Conservation (phyloP, 306 rosid species). For the Dryas drummondii region DNA sequence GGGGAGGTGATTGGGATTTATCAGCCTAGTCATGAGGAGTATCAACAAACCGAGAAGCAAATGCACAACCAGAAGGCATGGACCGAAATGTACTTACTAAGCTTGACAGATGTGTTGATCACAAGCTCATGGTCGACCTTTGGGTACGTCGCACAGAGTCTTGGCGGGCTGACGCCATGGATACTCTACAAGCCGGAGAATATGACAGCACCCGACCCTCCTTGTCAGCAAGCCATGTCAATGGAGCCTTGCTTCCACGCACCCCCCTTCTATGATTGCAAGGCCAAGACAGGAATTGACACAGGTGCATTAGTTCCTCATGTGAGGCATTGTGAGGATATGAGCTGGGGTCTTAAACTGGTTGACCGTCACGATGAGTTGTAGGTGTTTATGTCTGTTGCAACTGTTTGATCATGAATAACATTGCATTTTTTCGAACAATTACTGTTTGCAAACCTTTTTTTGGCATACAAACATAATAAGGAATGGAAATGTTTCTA, state of each 20-base stretch:
- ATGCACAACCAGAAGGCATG: slow-evolving; percentile 65
- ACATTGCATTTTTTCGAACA: slow-evolving; percentile 18
- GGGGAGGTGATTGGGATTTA: slow-evolving; percentile 56
- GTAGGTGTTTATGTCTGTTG: slow-evolving; percentile 11
- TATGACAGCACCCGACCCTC: slow-evolving; percentile 50
- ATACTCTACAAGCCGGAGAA: slow-evolving; percentile 72
- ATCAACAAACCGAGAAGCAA: slow-evolving; percentile 67
- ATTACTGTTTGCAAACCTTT: too few relatives aligned
- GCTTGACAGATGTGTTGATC: slow-evolving; percentile 57
- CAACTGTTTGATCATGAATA: not conserved
- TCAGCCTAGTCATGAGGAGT: slow-evolving; percentile 77
- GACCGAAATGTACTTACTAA: slow-evolving; percentile 70
- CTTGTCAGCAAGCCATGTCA: slow-evolving; percentile 67
- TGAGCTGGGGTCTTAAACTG: slow-evolving; percentile 87
- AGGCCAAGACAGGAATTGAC: slow-evolving; percentile 60
- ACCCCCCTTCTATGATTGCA: slow-evolving; percentile 77
- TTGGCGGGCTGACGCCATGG: slow-evolving; percentile 74
- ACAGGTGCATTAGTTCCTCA: slow-evolving; percentile 65
- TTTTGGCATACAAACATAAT: too few relatives aligned
- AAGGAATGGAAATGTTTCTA: too few relatives aligned
- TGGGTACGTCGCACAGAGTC: slow-evolving; percentile 79
- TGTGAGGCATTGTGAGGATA: slow-evolving; percentile 77
- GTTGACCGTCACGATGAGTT: slow-evolving; percentile 31
- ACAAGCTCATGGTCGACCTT: slow-evolving; percentile 82
- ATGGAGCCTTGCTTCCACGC: slow-evolving; percentile 87